These are phyloP conservation scores for Nannochloropsis gaditana DNA, from an alignment of 108 stramenopile genomes.

Conservation along the genomic window DNA sequence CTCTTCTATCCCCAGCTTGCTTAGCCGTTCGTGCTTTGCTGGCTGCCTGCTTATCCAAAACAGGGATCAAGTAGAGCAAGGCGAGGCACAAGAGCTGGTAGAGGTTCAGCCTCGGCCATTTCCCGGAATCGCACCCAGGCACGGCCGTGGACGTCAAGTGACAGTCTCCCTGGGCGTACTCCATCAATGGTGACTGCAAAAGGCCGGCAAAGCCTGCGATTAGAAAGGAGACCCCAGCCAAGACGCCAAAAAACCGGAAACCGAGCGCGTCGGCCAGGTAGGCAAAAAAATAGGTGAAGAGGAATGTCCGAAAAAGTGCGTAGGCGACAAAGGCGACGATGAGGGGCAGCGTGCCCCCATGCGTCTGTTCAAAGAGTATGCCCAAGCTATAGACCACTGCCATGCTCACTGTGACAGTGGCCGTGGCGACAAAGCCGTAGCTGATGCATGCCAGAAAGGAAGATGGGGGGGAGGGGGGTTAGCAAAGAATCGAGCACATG, in stretches of 20 bases:
- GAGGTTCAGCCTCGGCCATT: not conserved
- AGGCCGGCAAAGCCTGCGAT: constrained; percentile 40
- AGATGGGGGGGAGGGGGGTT: not conserved
- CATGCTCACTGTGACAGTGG: constrained; percentile 42
- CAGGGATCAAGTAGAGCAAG: not conserved
- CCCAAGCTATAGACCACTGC: constrained; percentile 52
- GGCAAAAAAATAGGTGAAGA: constrained; percentile 59
- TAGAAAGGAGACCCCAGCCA: constrained; percentile 57
- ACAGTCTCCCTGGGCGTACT: not conserved
- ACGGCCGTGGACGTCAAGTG: not conserved
- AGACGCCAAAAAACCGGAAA: constrained; percentile 62
- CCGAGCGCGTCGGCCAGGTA: constrained; percentile 57
- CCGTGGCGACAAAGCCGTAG: constrained; percentile 49
- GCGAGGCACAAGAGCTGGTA: not conserved
- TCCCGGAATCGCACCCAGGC: not conserved
- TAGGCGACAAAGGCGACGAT: constrained; percentile 51
- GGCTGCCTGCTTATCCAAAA: not conserved
- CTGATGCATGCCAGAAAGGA: not conserved
- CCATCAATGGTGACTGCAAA: not conserved
- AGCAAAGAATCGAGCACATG: not conserved
- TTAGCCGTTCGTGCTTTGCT: not conserved
- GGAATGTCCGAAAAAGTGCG: constrained; percentile 54
- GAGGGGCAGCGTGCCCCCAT: constrained; percentile 25
- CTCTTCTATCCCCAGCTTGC: not conserved
- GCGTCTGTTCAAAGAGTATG: constrained; percentile 27